Evolutionary conservation across 176 grass and related monocot genomes (phyloP).

Genomic region (Aechmea fasciata): DNA sequence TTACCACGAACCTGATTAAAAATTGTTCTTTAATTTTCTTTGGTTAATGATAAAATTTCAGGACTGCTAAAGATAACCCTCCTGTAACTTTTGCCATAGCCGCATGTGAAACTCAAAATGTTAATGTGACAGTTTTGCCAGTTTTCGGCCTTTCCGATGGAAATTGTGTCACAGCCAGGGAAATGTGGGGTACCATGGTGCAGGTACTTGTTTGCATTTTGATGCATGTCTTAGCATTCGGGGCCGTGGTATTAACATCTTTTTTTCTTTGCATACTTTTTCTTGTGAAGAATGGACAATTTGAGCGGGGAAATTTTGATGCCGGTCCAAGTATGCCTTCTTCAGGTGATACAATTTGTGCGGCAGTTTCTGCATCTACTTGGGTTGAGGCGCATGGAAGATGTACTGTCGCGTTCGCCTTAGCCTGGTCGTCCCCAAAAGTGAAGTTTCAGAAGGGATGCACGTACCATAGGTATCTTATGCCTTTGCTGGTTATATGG

Average conservation of each 20-base stretch:
- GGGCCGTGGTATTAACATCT: not conserved
- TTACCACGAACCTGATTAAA: not conserved
- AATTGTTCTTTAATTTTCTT: conserved; percentile 1
- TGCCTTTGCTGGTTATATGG: not conserved
- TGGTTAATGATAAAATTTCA: conserved; percentile 18
- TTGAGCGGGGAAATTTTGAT: conserved; percentile 75
- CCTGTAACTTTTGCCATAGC: conserved; percentile 94
- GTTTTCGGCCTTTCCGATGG: conserved; percentile 77
- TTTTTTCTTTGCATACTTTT: conserved; percentile 1
- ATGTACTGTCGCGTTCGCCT: conserved; percentile 69
- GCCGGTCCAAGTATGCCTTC: conserved; percentile 53
- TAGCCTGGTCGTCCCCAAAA: conserved; percentile 79
- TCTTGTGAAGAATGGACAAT: conserved; percentile 55
- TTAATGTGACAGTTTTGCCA: conserved; percentile 78
- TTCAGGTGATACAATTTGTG: conserved; percentile 73
- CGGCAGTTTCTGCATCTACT: conserved; percentile 85
- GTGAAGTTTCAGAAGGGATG: conserved; percentile 91
- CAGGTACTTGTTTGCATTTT: conserved; percentile 41
- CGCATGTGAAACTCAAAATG: conserved; percentile 87
- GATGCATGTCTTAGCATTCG: not conserved
- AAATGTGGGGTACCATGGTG: conserved; percentile 78
- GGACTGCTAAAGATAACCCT: conserved; percentile 82
- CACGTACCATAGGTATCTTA: conserved; percentile 64
- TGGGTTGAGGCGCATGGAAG: conserved; percentile 92
- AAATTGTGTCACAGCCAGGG: conserved; percentile 72